Evolutionary conservation across 331 rosid species (phyloP).

Genomic region (Phaseolus coccineus): DNA sequence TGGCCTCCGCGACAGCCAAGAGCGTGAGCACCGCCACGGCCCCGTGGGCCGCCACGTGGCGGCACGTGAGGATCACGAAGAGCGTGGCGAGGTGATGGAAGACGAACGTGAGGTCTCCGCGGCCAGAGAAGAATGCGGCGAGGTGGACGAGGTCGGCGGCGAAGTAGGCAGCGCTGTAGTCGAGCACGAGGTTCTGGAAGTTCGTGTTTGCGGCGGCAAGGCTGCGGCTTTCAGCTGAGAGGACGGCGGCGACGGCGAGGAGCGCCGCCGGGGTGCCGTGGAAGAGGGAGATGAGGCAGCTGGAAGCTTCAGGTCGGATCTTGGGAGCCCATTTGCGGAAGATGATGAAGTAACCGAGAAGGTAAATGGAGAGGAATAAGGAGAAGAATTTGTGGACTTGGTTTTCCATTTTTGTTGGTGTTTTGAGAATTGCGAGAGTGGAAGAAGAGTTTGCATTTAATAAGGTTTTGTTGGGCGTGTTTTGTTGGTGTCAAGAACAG

Average conservation of each 20-base stretch:
- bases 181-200: constrained; percentile 65
- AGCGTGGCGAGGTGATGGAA: constrained; percentile 77
- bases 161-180: constrained; percentile 78
- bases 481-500: background rate
- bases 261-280: constrained; percentile 80
- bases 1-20: constrained; percentile 68
- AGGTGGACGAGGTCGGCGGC: constrained; percentile 68
- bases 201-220: constrained; percentile 60
- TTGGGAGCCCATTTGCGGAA: constrained; percentile 74
- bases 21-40: constrained; percentile 63
- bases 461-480: background rate
- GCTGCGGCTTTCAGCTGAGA: constrained; percentile 48
- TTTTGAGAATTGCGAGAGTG: background rate
- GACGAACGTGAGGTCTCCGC: constrained; percentile 55
- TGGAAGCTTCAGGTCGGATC: constrained; percentile 77
- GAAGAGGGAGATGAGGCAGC: constrained; percentile 67
- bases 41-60: constrained; percentile 60
- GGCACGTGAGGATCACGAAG: constrained; percentile 78
- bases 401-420: background rate
- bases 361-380: constrained; percentile 53
- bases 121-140: constrained; percentile 55
- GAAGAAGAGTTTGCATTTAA: background rate
- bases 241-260: constrained; percentile 58
- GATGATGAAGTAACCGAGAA: constrained; percentile 61
- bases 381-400: constrained; percentile 45